Percentiles rank a stretch among this genome's conserved stretches.
Evolutionary conservation across 257 asterid genomes (phyloP).

Genomic region (Solanum neorickii): DNA sequence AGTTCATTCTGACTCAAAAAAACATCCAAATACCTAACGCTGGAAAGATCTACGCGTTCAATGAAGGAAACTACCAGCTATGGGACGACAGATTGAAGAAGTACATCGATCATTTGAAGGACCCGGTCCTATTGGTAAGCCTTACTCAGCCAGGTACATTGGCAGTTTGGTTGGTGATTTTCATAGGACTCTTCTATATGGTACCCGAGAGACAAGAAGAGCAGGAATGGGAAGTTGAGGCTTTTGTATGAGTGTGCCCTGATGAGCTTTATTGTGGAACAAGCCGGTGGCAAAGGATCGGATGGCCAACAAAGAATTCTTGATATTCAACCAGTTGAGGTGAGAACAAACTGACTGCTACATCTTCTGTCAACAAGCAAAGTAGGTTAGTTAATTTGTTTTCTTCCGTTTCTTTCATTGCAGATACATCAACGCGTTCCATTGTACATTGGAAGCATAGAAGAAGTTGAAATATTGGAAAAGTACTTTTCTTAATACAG

Average conservation of each 20-base stretch:
- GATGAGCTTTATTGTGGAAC: conserved; percentile 70
- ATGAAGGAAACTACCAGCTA: conserved; percentile 76
- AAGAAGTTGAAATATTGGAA: conserved; percentile 84
- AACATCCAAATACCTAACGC: conserved; percentile 54
- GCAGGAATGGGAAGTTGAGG: conserved; percentile 60
- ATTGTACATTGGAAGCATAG: conserved; percentile 74
- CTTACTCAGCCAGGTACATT: conserved; percentile 61
- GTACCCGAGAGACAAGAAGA: conserved; percentile 59
- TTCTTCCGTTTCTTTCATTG: background rate
- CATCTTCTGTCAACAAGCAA: background rate
- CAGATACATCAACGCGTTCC: conserved; percentile 88
- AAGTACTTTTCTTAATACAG: conserved; percentile 48
- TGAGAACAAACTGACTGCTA: background rate
- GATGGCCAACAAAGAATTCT: conserved; percentile 59
- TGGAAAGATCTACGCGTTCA: conserved; percentile 61
- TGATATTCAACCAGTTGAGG: conserved; percentile 42
- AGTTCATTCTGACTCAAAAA: conserved; percentile 64
- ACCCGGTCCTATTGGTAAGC: conserved; percentile 60
- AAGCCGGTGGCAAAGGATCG: conserved; percentile 74
- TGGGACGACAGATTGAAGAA: conserved; percentile 60
- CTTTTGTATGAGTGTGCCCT: conserved; percentile 87
- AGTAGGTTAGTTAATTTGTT: background rate
- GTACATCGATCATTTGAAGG: conserved; percentile 59
- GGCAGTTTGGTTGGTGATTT: conserved; percentile 81
- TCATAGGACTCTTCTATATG: conserved; percentile 58